Base-by-base conservation (phyloP, 2,329 filamentous ascomycete species). In the Aspergillus tanneri region DNA sequence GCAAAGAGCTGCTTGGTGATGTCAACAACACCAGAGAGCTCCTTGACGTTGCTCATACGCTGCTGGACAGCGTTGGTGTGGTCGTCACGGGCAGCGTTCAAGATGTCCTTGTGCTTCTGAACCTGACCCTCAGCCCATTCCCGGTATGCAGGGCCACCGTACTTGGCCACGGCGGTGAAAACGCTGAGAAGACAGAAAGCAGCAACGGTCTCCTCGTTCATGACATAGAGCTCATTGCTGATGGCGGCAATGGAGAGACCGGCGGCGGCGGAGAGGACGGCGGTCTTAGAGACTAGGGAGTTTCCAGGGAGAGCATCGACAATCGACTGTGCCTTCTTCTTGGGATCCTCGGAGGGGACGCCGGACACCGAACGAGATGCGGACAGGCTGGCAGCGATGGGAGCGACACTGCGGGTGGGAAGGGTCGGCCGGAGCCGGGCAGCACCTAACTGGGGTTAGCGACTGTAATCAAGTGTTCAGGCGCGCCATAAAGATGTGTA, bases 141-240 rank as follows among this genome's bases (percentile, higher is more conserved):
- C 71, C 80, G 84, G 83, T 97, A 97, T 73, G 86, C 79, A 52
- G 93, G 93, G 47, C 92, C 93, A 67, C 88, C 90, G 72, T 90
- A 96, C 77, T 95, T 93, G 78, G 89, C 92, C 65, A 96, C 82
- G 55, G 85, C 90, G 68, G 81, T 86, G 87, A 95, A 99, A 70
- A 97, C 88, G 71, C 87, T 90, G 70, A 97, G 79, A 66, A 99
- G 81, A 74, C 88, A 93, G 77, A 99, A 83, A 60, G 89, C 88
- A 69, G 95, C 88, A 70, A 99, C 88, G 57, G 91, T 88, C 81
- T 99, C 93, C 82, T 99, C 93, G 80, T 99, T 99, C 77, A 99
- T 82, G 72, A 99, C 90, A 77, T 96, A 97, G 81, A 97, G 90
- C 84, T 99, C 93, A 79, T 95, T 99, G 85, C 88, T 95, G 77